Percentiles rank a stretch among this genome's conserved stretches.
phyloP scores from a whole-genome alignment of 352 stramenopile genomes.

The Phytophthora aleatoria region DNA sequence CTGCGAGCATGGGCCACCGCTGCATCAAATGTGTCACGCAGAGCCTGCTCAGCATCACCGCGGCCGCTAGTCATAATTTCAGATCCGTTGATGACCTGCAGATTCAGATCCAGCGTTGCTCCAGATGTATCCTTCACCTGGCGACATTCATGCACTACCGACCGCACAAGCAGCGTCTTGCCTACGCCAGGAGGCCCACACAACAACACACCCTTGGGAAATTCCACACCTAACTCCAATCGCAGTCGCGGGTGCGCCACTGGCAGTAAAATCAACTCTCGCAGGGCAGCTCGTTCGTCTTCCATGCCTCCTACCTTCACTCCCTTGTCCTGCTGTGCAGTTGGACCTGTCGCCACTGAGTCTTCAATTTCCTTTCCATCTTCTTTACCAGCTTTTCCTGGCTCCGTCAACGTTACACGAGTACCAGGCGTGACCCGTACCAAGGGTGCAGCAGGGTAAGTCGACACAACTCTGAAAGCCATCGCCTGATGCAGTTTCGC shows the following conservation, averaged over 20 bases:
- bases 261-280: conserved; percentile 77
- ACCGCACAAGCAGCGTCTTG: conserved; percentile 84
- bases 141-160: conserved; percentile 63
- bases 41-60: conserved; percentile 68
- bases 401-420: conserved; percentile 59
- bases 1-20: conserved; percentile 39
- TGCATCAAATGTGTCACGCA: conserved; percentile 63
- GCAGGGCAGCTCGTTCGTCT: conserved; percentile 55
- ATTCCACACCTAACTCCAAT: conserved; percentile 53
- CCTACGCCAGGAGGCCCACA: conserved; percentile 81
- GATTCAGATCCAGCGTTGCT: conserved; percentile 39
- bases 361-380: conserved; percentile 1
- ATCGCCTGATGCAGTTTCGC: conserved; percentile 14
- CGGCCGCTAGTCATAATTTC: conserved; percentile 80
- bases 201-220: conserved; percentile 74
- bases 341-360: neutral
- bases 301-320: conserved; percentile 71
- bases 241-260: conserved; percentile 40
- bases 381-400: conserved; percentile 3
- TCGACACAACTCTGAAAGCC: conserved; percentile 53
- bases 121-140: conserved; percentile 32
- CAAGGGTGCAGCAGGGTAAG: conserved; percentile 46
- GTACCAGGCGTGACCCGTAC: conserved; percentile 45
- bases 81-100: conserved; percentile 80
- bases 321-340: conserved; percentile 6